A percentile compares a stretch with the other conserved stretches of the same genome.
Evolutionary conservation across 306 rosid genomes (phyloP).

Genomic region (Lathyrus tuberosus): DNA sequence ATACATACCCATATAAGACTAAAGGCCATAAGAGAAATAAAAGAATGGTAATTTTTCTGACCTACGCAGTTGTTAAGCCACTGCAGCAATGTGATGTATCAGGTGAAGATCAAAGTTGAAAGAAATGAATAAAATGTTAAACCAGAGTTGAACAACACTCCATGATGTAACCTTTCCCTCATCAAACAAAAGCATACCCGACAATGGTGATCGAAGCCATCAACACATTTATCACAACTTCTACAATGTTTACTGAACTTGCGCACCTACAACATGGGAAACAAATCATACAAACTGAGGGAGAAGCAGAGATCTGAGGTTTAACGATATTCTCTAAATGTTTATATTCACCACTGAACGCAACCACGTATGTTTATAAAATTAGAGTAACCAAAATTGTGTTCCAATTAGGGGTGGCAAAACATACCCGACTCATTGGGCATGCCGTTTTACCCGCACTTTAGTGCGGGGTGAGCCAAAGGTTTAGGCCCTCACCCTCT

Average conservation of each 20-base stretch:
- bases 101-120: slow-evolving; percentile 38
- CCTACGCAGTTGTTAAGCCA: slow-evolving; percentile 99
- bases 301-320: slow-evolving; percentile 25
- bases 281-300: too few relatives aligned
- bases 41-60: slow-evolving; percentile 80
- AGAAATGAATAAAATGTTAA: slow-evolving; percentile 18
- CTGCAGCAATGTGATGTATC: slow-evolving; percentile 63
- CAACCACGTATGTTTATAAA: slow-evolving; percentile 2
- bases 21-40: slow-evolving; percentile 89
- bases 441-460: too few relatives aligned
- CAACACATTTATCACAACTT: slow-evolving; percentile 98
- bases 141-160: slow-evolving; percentile 30
- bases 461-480: too few relatives aligned
- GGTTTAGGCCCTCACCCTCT: too few relatives aligned
- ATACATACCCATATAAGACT: slow-evolving; percentile 89
- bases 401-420: too few relatives aligned
- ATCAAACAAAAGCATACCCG: slow-evolving; percentile 64
- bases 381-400: slow-evolving; percentile 1
- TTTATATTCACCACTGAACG: slow-evolving; percentile 19
- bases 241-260: slow-evolving; percentile 97
- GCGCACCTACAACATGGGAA: slow-evolving; percentile 77
- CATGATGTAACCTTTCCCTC: slow-evolving; percentile 31
- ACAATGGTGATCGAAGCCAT: slow-evolving; percentile 98
- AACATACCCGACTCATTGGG: too few relatives aligned
- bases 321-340: slow-evolving; percentile 25